Evolutionary conservation across 768 basidiomycete genomes (phyloP), one percentile per base, ranked within the genome.

Genomic region (Rhodotorula kratochvilovae): DNA sequence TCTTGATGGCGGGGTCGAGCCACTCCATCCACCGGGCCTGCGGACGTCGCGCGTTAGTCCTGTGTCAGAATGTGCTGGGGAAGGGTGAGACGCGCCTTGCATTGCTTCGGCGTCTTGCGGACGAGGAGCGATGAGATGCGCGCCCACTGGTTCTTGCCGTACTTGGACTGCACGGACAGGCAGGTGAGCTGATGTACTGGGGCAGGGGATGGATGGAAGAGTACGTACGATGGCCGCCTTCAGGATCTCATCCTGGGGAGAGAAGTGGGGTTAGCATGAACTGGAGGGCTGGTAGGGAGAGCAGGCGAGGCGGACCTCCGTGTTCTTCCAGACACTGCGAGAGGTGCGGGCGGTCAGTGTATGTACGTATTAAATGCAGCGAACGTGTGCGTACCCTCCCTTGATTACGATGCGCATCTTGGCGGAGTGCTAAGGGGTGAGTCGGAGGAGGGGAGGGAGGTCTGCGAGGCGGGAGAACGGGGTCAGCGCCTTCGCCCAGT

Each of bases 1-100:
- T 99, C 82, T 97, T 97, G 82, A 98, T 99, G 62, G 92, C 94
- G 12, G 96, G 96, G 82, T 99, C 96, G 60, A 98, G 83, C 96
- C 96, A 98, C 82, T 97, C 95, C 79, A 95, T 97, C 95, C 95
- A 98, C 51, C 92, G 90, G 2, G 92, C 92, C 73, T 77, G 65
- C 25, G 17, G 6, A 39, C 39, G 8, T 7, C 39, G 39, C 39
- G 39, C 8, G 27, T 21, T 16, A 31, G 0, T 2, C 2, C 2
- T 5, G 12, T 6, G 15, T 56, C 21, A 23, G 35, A 12, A 35
- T 21, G 10, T 3, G 33, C 53, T 5, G 19, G 23, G 25, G 36
- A 25, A 27, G 15, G 53, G 4, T 2, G 45, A 5, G 31, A 29
- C 66, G 57, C n/a, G 73, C 83, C 81, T 99, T 99, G 84, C 96